A percentile compares a stretch with the other conserved stretches of the same genome.
phyloP scores from a whole-genome alignment of 164 flowering plant species.

The Aristolochia fimbriata region DNA sequence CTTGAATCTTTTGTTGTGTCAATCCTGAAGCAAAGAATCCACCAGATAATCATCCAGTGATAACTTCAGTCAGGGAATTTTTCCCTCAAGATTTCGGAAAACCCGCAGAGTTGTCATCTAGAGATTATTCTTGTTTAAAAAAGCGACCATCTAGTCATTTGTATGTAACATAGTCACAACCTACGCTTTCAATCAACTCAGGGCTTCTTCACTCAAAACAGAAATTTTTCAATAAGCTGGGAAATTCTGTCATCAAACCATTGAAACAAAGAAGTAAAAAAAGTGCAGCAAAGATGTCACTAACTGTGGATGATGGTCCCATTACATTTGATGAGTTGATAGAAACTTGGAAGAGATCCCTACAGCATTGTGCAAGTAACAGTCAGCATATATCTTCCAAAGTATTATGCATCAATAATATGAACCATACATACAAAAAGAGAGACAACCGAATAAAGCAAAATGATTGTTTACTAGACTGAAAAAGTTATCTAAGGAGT shows the following conservation, averaged over 20 bases:
- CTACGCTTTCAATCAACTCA: neutral
- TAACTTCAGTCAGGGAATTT: too few relatives aligned
- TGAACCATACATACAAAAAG: neutral
- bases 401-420: too few relatives aligned
- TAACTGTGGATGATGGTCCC: conserved; percentile 28
- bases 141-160: neutral
- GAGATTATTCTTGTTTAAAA: too few relatives aligned
- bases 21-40: too few relatives aligned
- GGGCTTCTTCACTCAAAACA: neutral
- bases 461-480: too few relatives aligned
- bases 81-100: too few relatives aligned
- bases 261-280: neutral
- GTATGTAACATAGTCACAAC: neutral
- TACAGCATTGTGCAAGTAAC: conserved; percentile 9
- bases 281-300: conserved; percentile 8
- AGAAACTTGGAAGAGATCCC: conserved; percentile 27
- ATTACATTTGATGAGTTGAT: conserved; percentile 23
- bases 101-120: too few relatives aligned
- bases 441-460: neutral
- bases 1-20: too few relatives aligned
- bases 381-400: conserved; percentile 1
- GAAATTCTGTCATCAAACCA: neutral
- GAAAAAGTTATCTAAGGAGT: too few relatives aligned
- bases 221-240: neutral
- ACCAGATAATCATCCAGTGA: too few relatives aligned